phyloP scores from a whole-genome alignment of 192 early-diverging fungal genomes.

The Coemansia sp. region DNA sequence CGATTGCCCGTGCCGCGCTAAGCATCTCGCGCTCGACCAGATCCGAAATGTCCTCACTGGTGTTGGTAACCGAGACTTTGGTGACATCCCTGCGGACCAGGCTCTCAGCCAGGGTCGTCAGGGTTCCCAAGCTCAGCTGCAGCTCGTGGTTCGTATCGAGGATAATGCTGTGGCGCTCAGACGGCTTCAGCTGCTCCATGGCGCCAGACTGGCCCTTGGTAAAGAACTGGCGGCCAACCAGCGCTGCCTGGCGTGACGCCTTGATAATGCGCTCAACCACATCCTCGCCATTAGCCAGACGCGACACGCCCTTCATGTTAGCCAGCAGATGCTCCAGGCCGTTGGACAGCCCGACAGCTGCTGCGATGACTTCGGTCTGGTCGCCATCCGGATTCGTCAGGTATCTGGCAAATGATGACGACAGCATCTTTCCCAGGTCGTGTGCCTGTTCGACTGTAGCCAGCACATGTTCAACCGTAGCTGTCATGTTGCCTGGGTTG shows the following conservation, averaged over 20 bases:
- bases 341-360: slow-evolving; percentile 77
- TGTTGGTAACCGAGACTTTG: slow-evolving; percentile 41
- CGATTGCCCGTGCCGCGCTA: slow-evolving; percentile 86
- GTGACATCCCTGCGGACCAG: slow-evolving; percentile 61
- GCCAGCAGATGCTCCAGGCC: slow-evolving; percentile 75
- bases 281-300: slow-evolving; percentile 78
- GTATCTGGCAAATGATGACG: slow-evolving; percentile 53
- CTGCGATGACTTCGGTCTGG: slow-evolving; percentile 80
- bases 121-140: slow-evolving; percentile 67
- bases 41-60: slow-evolving; percentile 80
- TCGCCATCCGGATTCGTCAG: slow-evolving; percentile 64
- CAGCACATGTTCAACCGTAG: slow-evolving; percentile 87
- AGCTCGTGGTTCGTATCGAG: slow-evolving; percentile 72
- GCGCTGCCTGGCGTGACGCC: slow-evolving; percentile 63
- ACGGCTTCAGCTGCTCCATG: slow-evolving; percentile 59
- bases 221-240: slow-evolving; percentile 75
- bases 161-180: slow-evolving; percentile 70
- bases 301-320: slow-evolving; percentile 87
- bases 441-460: slow-evolving; percentile 86
- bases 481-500: slow-evolving; percentile 80
- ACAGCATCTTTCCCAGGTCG: slow-evolving; percentile 63
- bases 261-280: slow-evolving; percentile 73
- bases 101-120: slow-evolving; percentile 75
- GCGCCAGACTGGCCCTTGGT: slow-evolving; percentile 78
- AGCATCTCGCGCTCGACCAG: slow-evolving; percentile 93